Conservation (phyloP, 2,329 filamentous ascomycete genomes). For the Fusarium armeniacum region DNA sequence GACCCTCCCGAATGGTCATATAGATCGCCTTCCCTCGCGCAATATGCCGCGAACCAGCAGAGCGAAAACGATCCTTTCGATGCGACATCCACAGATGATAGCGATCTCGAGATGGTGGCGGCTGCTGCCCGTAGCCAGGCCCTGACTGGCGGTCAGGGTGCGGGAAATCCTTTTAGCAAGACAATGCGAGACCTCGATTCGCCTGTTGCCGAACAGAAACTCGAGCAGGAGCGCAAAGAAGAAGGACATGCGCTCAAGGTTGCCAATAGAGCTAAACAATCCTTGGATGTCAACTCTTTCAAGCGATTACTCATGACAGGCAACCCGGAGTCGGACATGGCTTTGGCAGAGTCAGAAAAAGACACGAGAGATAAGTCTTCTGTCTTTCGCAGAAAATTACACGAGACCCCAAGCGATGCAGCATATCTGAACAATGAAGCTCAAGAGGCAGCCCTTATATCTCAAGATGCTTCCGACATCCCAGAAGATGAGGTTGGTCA, state of each 20-base stretch:
- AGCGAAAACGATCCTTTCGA: slow-evolving; percentile 54
- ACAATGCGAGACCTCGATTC: slow-evolving; percentile 66
- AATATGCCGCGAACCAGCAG: slow-evolving; percentile 48
- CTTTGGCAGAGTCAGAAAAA: slow-evolving; percentile 18
- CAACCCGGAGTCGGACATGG: slow-evolving; percentile 58
- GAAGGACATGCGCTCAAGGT: slow-evolving; percentile 54
- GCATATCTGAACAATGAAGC: neutral
- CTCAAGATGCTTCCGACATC: slow-evolving; percentile 41
- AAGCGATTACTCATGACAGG: slow-evolving; percentile 82
- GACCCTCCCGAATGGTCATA: slow-evolving; percentile 61
- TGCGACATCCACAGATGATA: slow-evolving; percentile 48
- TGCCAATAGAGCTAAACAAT: slow-evolving; percentile 56
- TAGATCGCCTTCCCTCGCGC: slow-evolving; percentile 50
- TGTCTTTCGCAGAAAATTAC: slow-evolving; percentile 32
- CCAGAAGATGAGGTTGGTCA: slow-evolving; percentile 44
- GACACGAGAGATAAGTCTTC: slow-evolving; percentile 36
- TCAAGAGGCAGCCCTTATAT: slow-evolving; percentile 44
- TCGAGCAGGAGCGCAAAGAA: slow-evolving; percentile 51
- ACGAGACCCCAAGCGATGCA: slow-evolving; percentile 11
- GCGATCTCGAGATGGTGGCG: slow-evolving; percentile 47
- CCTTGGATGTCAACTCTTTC: slow-evolving; percentile 84
- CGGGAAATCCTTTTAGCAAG: slow-evolving; percentile 66
- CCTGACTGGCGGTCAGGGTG: slow-evolving; percentile 40
- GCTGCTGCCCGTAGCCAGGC: slow-evolving; percentile 47
- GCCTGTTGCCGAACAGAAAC: slow-evolving; percentile 51